Percentiles rank a stretch among this genome's conserved stretches.
Conservation (phyloP, 75 land plant species). For the Ceratopteris richardii region DNA sequence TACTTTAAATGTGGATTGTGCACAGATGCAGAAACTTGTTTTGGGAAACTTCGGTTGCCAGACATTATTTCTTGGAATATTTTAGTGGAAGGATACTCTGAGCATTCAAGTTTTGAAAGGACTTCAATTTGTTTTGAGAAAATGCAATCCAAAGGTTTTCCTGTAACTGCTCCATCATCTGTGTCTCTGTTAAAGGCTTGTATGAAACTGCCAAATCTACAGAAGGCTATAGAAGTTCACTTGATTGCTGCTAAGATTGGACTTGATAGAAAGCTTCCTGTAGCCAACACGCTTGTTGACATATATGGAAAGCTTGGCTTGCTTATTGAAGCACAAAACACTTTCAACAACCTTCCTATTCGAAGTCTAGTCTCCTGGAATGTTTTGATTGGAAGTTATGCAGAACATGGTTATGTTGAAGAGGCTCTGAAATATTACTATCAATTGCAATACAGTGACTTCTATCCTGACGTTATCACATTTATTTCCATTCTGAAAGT, state of each 20-base stretch:
- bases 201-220: neutral
- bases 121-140: neutral
- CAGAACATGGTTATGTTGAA: conserved; percentile 13
- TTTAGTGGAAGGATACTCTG: conserved; percentile 1
- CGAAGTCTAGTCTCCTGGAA: conserved; percentile 27
- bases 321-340: conserved; percentile 18
- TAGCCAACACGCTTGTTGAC: conserved; percentile 14
- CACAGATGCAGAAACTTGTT: neutral
- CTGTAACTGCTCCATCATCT: neutral
- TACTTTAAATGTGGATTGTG: conserved; percentile 1
- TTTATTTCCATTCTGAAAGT: conserved; percentile 3
- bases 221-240: conserved; percentile 5
- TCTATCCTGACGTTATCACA: conserved; percentile 18
- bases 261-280: neutral
- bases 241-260: neutral
- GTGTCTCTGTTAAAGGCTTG: conserved; percentile 4
- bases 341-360: conserved; percentile 20
- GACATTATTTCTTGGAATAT: conserved; percentile 8
- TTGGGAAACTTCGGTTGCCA: neutral
- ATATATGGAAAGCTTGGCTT: conserved; percentile 18
- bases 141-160: neutral
- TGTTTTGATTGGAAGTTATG: conserved; percentile 25
- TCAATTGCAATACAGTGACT: neutral
- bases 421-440: conserved; percentile 11
- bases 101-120: neutral